Conservation (phyloP, 768 basidiomycete genomes). For the Piloderma croceum region DNA sequence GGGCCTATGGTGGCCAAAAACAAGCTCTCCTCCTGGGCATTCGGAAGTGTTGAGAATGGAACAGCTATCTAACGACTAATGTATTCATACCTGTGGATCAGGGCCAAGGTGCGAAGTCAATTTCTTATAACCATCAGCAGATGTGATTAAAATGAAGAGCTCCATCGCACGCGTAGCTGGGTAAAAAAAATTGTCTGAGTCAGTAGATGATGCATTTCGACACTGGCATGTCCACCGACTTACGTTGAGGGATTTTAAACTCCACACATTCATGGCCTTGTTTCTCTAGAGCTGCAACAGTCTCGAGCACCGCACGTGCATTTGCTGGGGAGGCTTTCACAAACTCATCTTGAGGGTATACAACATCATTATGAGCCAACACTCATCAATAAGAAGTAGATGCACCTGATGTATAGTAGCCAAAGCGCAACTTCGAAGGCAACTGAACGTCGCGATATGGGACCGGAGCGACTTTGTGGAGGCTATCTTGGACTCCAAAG, state of each 20-base stretch:
- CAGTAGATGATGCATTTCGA: too few species aligned
- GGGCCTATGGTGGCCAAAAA: slow-evolving; percentile 47
- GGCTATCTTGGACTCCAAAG: slow-evolving; percentile 45
- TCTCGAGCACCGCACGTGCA: slow-evolving; percentile 68
- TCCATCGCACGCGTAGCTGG: slow-evolving; percentile 15
- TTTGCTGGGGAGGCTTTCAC: slow-evolving; percentile 66
- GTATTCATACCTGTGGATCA: slow-evolving; percentile 70
- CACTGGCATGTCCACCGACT: too few species aligned
- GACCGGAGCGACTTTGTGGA: slow-evolving; percentile 43
- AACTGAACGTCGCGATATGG: slow-evolving; percentile 56
- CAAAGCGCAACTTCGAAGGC: slow-evolving; percentile 59
- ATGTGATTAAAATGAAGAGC: slow-evolving; percentile 57
- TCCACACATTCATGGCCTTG: slow-evolving; percentile 81
- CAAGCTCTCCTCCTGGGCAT: slow-evolving; percentile 43
- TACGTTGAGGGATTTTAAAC: slow-evolving; percentile 52
- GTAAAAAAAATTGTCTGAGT: too few species aligned
- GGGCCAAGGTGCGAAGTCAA: slow-evolving; percentile 59
- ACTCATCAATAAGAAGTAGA: too few species aligned
- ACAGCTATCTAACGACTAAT: too few species aligned
- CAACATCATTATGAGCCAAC: too few species aligned
- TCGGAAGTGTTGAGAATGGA: too few species aligned
- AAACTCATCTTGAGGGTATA: slow-evolving; percentile 55
- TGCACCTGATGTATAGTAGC: slow-evolving; percentile 62
- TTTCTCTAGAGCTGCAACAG: slow-evolving; percentile 56
- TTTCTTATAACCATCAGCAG: slow-evolving; percentile 70